Conservation (phyloP, 208 protist genomes). For the Giardia duodenalis region DNA sequence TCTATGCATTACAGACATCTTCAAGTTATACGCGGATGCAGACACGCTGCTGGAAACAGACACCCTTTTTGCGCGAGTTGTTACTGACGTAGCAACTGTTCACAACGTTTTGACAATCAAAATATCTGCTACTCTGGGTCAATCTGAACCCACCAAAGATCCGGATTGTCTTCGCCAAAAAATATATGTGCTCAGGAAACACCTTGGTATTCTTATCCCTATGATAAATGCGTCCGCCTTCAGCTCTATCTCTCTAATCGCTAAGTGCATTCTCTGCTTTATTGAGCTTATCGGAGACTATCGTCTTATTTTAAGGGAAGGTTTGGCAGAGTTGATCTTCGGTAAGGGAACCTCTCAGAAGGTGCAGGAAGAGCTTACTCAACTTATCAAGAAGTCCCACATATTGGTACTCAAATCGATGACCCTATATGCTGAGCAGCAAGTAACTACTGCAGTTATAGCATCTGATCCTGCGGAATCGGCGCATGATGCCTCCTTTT, state of each 20-base stretch:
- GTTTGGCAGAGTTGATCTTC: not conserved
- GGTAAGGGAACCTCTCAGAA: not conserved
- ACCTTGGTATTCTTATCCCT: not conserved
- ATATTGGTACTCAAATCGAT: not conserved
- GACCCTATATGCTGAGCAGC: not conserved
- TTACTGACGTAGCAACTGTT: not conserved
- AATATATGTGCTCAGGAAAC: not conserved
- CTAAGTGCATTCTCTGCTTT: not conserved
- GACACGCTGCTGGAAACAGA: not conserved
- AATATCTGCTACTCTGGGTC: not conserved
- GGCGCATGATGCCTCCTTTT: not conserved
- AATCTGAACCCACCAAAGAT: not conserved
- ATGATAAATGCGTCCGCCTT: not conserved
- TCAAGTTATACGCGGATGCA: not conserved
- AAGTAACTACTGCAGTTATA: not conserved
- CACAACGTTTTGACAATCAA: not conserved
- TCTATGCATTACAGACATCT: not conserved
- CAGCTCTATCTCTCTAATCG: not conserved
- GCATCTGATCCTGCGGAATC: not conserved
- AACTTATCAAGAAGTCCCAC: not conserved
- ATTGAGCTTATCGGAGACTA: not conserved
- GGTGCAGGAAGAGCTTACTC: not conserved
- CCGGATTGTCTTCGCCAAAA: not conserved
- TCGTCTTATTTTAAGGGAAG: not conserved
- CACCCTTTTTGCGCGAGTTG: not conserved